phyloP scores from a whole-genome alignment of 495 filamentous ascomycete species.

The Penicillium herquei region DNA sequence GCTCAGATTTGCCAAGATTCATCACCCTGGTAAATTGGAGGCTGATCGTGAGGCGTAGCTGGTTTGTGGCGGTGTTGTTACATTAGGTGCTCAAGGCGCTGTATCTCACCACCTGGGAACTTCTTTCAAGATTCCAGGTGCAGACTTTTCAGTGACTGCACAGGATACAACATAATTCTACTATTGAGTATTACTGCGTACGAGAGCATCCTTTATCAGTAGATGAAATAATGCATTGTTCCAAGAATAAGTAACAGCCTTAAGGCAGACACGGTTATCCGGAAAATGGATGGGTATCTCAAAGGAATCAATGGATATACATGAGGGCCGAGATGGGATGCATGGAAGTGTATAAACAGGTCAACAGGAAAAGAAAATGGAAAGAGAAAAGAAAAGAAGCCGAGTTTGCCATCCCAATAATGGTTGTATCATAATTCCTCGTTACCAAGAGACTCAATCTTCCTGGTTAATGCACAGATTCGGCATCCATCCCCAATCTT shows the following conservation, averaged over 20 bases:
- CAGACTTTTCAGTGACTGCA: too few relatives aligned
- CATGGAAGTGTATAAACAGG: constrained; percentile 4
- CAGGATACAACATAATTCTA: too few relatives aligned
- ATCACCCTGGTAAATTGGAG: too few relatives aligned
- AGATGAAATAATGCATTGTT: neutral
- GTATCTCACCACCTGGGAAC: too few relatives aligned
- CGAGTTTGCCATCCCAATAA: neutral
- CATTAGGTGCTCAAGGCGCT: too few relatives aligned
- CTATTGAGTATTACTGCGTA: too few relatives aligned
- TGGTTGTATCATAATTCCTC: constrained; percentile 11
- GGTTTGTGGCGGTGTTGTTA: too few relatives aligned
- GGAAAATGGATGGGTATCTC: constrained; percentile 28
- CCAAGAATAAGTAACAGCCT: neutral
- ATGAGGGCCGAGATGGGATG: neutral
- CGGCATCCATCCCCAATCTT: constrained; percentile 69
- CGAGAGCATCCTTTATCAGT: too few relatives aligned
- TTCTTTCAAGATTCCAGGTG: too few relatives aligned
- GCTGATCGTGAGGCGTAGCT: too few relatives aligned
- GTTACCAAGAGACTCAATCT: constrained; percentile 36
- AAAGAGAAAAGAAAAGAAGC: neutral
- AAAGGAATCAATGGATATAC: constrained; percentile 23
- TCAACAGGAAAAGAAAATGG: constrained; percentile 1
- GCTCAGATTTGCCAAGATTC: too few relatives aligned
- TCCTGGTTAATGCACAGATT: constrained; percentile 53
- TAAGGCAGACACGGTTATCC: neutral